These are phyloP conservation scores for Scedosporium boydii DNA, from an alignment of 2,329 filamentous ascomycete genomes.

Conservation along the genomic window DNA sequence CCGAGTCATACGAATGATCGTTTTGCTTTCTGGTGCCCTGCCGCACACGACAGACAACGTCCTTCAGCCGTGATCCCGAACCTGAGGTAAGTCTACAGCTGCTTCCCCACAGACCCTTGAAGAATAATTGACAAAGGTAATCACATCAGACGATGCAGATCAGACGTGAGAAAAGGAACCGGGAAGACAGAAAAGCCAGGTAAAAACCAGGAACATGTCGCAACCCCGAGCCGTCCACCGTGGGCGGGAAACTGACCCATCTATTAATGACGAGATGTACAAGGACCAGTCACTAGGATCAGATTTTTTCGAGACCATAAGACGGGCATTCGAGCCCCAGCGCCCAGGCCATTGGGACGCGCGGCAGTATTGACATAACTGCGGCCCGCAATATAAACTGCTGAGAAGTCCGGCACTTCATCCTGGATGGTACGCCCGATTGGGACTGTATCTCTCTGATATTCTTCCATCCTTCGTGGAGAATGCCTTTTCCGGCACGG, in stretches of 20 bases:
- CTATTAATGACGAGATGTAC: too few species aligned
- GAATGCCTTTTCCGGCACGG: background rate
- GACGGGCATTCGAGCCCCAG: background rate
- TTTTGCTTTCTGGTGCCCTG: background rate
- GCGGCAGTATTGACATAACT: background rate
- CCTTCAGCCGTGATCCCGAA: background rate
- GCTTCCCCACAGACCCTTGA: background rate
- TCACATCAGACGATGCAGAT: background rate
- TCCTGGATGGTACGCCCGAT: background rate
- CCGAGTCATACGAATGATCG: background rate
- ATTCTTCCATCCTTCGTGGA: background rate
- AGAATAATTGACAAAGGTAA: background rate
- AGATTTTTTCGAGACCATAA: background rate
- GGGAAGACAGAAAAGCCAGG: background rate
- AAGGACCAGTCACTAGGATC: background rate
- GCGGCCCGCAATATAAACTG: background rate
- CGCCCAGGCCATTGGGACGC: background rate
- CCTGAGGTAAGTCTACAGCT: background rate
- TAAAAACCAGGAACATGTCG: background rate
- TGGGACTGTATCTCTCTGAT: background rate
- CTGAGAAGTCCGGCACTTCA: background rate
- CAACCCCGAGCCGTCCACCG: too few species aligned
- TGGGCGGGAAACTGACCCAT: too few species aligned
- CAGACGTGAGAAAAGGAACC: background rate
- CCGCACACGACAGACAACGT: background rate